Evolutionary conservation across 257 asterid species (phyloP).

Genomic region (Nicotiana paniculata): DNA sequence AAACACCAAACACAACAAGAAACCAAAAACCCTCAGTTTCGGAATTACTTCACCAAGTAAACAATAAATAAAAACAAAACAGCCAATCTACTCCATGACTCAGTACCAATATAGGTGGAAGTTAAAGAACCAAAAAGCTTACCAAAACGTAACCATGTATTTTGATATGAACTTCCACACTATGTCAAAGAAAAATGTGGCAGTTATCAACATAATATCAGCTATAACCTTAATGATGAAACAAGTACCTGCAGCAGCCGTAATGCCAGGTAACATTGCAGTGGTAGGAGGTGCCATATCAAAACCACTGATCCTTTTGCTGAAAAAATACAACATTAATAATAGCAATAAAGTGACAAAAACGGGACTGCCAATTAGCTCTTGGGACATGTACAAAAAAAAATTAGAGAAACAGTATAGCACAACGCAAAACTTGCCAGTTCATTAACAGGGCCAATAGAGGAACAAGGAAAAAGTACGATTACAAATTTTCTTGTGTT

Average conservation of each 20-base stretch:
- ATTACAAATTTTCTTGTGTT: neutral
- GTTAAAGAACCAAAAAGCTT: constrained; percentile 60
- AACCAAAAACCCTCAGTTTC: constrained; percentile 95
- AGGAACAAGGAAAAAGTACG: neutral
- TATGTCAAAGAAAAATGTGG: constrained; percentile 46
- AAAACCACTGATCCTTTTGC: constrained; percentile 95
- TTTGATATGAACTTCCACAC: constrained; percentile 76
- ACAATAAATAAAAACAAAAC: constrained; percentile 37
- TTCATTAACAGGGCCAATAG: neutral
- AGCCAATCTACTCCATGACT: constrained; percentile 36
- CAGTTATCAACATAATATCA: constrained; percentile 25
- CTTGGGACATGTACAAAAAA: neutral
- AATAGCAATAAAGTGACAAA: constrained; percentile 16
- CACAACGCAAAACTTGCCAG: neutral
- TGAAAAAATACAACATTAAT: constrained; percentile 39
- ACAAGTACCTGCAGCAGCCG: constrained; percentile 55
- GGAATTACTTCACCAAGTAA: constrained; percentile 50
- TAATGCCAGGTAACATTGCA: constrained; percentile 56
- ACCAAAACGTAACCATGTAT: constrained; percentile 80
- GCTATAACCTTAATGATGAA: constrained; percentile 16
- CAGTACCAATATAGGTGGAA: constrained; percentile 31
- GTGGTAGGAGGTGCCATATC: constrained; percentile 91
- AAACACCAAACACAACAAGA: constrained; percentile 97
- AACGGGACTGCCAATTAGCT: neutral
- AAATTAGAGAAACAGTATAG: neutral